These are phyloP conservation scores for Lachnellula subtilissima DNA, from an alignment of 2,329 filamentous ascomycete species.

Conservation along the genomic window DNA sequence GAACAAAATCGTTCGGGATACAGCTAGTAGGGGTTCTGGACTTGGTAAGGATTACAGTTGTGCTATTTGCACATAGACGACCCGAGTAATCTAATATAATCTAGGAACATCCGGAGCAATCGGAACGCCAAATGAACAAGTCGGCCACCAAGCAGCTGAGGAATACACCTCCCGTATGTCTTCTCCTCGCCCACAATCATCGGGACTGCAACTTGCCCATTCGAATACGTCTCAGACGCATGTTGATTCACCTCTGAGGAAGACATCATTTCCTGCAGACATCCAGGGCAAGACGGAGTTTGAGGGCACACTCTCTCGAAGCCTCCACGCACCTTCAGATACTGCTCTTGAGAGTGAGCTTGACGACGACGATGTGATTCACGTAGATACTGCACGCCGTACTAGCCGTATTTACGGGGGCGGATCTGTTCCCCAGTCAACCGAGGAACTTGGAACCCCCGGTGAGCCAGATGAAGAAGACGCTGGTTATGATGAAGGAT, in stretches of 20 bases:
- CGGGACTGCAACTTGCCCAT: conserved; percentile 33
- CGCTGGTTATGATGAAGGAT: conserved; percentile 54
- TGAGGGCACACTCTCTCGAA: conserved; percentile 35
- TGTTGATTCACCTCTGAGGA: conserved; percentile 37
- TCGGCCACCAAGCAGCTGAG: conserved; percentile 82
- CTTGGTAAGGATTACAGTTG: conserved; percentile 41
- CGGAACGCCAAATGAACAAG: conserved; percentile 82
- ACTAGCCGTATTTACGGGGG: conserved; percentile 41
- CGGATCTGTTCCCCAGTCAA: conserved; percentile 36
- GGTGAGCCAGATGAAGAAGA: conserved; percentile 39
- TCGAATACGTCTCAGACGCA: conserved; percentile 41
- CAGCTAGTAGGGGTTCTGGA: conserved; percentile 48
- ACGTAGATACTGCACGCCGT: conserved; percentile 60
- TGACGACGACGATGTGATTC: conserved; percentile 61
- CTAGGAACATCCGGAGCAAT: conserved; percentile 59
- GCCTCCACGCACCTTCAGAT: conserved; percentile 32
- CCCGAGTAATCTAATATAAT: conserved; percentile 27
- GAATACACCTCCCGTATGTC: conserved; percentile 74
- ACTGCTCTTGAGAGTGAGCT: conserved; percentile 40
- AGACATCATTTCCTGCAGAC: conserved; percentile 41
- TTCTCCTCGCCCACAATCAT: conserved; percentile 55
- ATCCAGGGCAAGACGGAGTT: conserved; percentile 21
- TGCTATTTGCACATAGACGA: conserved; percentile 18
- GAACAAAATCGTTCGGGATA: conserved; percentile 81
- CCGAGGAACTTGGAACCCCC: conserved; percentile 45